Base-by-base conservation (phyloP, 139 green algal genomes). In the Tetradesmus obliquus region DNA sequence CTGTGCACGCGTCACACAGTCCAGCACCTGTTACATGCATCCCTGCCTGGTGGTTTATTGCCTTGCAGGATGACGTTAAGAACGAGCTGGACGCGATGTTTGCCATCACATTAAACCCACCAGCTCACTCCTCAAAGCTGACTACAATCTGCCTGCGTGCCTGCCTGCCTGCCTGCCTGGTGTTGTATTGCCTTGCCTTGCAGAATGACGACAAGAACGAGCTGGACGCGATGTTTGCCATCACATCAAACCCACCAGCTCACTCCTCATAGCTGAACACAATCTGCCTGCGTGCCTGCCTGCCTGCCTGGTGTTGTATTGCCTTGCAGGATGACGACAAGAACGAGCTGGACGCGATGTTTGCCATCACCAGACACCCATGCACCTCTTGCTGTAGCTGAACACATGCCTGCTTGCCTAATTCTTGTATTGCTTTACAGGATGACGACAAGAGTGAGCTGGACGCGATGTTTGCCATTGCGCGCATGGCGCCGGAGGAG, bases 71-170 rank as follows among this genome's bases (percentile, higher is more conserved):
- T 13, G 87, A 86, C 10, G 55, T 58, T 22, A 79, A 88, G 69
- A 84, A 51, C 20, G 89, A 92, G 81, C 66, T 92, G 51, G 89
- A 92, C 66, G 89, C 89, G 60, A 92, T 92, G 89, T 92, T 92
- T 62, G 51, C 55, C 3, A 24, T 92, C n/a, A n/a, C n/a, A n/a
- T n/a, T n/a, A n/a, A n/a, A n/a, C n/a, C n/a, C n/a, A n/a, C n/a
- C n/a, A n/a, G n/a, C n/a, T n/a, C n/a, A n/a, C n/a, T n/a, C n/a
- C n/a, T n/a, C n/a, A n/a, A n/a, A n/a, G n/a, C n/a, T n/a, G n/a
- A n/a, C n/a, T n/a, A n/a, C n/a, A n/a, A n/a, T n/a, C n/a, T n/a
- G n/a, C n/a, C n/a, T n/a, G n/a, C n/a, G n/a, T n/a, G n/a, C n/a
- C n/a, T n/a, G n/a, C n/a, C n/a, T n/a, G n/a, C n/a, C n/a, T n/a